These are phyloP conservation scores for Inonotus obliquus DNA, from an alignment of 1,284 basidiomycete genomes.

Conservation along the genomic window DNA sequence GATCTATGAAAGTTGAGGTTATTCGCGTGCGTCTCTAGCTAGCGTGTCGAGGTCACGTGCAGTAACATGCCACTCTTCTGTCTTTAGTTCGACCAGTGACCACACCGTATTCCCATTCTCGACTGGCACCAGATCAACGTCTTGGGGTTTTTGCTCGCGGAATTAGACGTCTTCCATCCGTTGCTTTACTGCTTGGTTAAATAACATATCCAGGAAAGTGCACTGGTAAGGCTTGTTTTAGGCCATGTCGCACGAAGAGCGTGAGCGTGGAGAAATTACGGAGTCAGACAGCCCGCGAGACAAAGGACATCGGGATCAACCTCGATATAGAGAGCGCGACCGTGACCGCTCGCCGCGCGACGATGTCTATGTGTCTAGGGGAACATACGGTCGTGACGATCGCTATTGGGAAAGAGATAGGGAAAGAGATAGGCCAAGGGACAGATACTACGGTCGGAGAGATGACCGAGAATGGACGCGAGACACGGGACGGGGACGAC, in stretches of 20 bases:
- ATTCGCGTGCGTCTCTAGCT: too few relatives aligned
- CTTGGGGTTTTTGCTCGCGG: too few relatives aligned
- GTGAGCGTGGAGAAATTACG: constrained; percentile 3
- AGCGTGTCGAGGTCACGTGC: too few relatives aligned
- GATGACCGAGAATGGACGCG: constrained; percentile 12
- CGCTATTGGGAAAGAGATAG: constrained; percentile 6
- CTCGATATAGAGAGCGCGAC: background rate
- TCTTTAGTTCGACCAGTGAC: too few relatives aligned
- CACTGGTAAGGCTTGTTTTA: too few relatives aligned
- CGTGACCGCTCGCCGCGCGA: background rate
- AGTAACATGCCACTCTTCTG: too few relatives aligned
- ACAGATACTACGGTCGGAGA: background rate
- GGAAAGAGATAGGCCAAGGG: constrained; percentile 11
- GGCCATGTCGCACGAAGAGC: constrained; percentile 1
- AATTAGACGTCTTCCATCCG: too few relatives aligned
- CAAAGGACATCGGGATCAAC: background rate
- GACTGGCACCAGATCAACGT: too few relatives aligned
- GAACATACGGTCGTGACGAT: background rate
- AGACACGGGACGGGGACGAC: constrained; percentile 8
- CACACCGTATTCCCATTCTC: too few relatives aligned
- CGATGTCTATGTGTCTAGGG: background rate
- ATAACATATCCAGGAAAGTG: too few relatives aligned
- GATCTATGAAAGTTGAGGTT: too few relatives aligned
- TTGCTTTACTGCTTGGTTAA: too few relatives aligned
- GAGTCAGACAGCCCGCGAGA: background rate